Evolutionary conservation across 2,329 filamentous ascomycete genomes (phyloP), one percentile per base, ranked within the genome.

Genomic region (Ceratocystis eucalypticola): DNA sequence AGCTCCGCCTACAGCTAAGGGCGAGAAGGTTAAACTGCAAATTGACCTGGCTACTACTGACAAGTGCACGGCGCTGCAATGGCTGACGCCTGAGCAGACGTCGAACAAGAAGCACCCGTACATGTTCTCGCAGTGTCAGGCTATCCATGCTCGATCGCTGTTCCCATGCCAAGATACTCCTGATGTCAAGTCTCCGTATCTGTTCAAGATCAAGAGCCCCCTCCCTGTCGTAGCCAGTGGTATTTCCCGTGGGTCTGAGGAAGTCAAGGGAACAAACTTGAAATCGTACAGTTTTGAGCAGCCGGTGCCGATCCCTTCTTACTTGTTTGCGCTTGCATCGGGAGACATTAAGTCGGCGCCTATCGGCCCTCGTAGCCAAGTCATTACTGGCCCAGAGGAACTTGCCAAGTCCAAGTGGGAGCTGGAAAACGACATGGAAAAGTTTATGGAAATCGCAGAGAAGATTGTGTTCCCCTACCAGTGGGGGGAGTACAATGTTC

Each of bases 101-200:
- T 91, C 89, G 67, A 96, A 96, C 82, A 92, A 91, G 79, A 94
- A 91, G 76, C 88, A 95, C 71, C 93, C 93, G 0, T 97, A 96
- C 77, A 93, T 97, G 86, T 97, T 97, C 79, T 95, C 90, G 57
- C 94, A 97, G 79, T 96, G 92, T 75, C 93, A 99, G 79, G 92
- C 93, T 65, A 97, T 96, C 72, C 92, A 97, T 73, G 91, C 90
- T 55, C 86, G 94, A 68, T 96, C 91, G 61, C 84, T 97, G 69
- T 96, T 97, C 75, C 94, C 94, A 5, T 97, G 93, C 76, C 93
- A 97, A 78, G 94, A 99, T 74, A 97, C 94, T 0, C 94, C 94
- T 2, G 93, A 96, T 74, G 89, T 96, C 72, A 99, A 99, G 79
- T 91, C 89, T n/a, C 95, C 91, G 1, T 91, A 92, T 76, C 86